Evolutionary conservation across 352 stramenopile species (phyloP), one percentile per base, ranked within the genome.

Genomic region (Phytophthora multivora): DNA sequence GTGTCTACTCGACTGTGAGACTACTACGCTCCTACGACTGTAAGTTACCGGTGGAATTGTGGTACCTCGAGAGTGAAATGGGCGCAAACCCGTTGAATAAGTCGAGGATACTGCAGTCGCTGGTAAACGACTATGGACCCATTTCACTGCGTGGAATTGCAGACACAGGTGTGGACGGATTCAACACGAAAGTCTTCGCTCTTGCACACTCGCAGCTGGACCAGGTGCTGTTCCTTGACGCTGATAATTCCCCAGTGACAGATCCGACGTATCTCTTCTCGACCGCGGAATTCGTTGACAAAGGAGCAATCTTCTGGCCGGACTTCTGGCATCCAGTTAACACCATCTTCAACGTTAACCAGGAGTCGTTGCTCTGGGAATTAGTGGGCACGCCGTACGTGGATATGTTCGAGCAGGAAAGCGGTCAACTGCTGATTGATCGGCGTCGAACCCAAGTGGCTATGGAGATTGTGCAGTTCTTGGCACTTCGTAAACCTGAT

Each of bases 381-480:
- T 40, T 83, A 36, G 50, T 86, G 2, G 73, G 42, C 19, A 47
- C 80, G 19, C 55, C 59, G 5, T 80, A 68, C 39, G 71, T 80
- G 11, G 55, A 81, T 57, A 87, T 86, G 79, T 86, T 86, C 52
- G 79, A 88, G 66, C 79, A 88, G 52, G 79, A 88, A 41, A 86
- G 75, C 36, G 79, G 79, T 5, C 79, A 88, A 43, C 16, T 88
- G 35, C 48, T 87, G 15, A 66, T 88, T 36, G 70, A 84, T 57
- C 69, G 69, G 26, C 51, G 49, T 9, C 77, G 67, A 58, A 45
- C 63, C 23, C 18, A 39, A 0, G 58, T 61, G 4, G 64, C 75
- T 15, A 38, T 85, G 36, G 33, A 71, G 7, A 56, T 66, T 35
- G 66, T 78, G 21, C 60, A 77, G 58, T 80, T 86, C 41, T 71